Percentiles rank a stretch among this genome's conserved stretches.
Conservation (phyloP, 2,329 filamentous ascomycete species). For the Colletotrichum acutatum region DNA sequence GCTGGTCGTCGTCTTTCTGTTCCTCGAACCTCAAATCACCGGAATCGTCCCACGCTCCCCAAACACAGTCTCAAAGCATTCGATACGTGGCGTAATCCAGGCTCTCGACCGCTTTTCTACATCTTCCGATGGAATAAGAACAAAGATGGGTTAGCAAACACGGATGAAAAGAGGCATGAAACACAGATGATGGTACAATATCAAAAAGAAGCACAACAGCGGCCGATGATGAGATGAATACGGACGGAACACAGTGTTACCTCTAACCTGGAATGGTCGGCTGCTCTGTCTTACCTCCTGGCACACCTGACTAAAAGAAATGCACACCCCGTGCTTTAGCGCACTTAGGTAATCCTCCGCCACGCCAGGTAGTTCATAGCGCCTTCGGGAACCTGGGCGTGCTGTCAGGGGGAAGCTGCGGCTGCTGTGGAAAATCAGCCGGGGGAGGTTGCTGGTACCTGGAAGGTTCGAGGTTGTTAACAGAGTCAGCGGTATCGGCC, state of each 20-base stretch:
- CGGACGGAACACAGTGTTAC: not conserved
- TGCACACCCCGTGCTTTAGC: slow-evolving; percentile 10
- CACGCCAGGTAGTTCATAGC: not conserved
- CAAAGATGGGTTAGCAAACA: not conserved
- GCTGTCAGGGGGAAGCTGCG: not conserved
- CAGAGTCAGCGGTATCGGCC: not conserved
- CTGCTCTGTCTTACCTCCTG: not conserved
- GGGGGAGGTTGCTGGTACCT: not conserved
- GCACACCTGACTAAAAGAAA: slow-evolving; percentile 28
- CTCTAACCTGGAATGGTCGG: not conserved
- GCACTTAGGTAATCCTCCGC: slow-evolving; percentile 25
- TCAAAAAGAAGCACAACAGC: not conserved
- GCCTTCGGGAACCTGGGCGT: not conserved
- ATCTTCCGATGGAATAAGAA: not conserved
- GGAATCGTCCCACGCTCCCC: not conserved
- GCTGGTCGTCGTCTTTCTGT: not conserved
- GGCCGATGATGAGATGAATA: not conserved
- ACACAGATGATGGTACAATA: not conserved
- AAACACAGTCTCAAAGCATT: not conserved
- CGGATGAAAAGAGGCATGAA: too few relatives aligned
- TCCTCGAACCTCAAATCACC: not conserved
- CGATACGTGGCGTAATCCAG: not conserved
- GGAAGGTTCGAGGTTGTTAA: not conserved
- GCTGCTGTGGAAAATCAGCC: not conserved
- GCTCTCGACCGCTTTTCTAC: not conserved